Base-by-base conservation (phyloP, 2,329 filamentous ascomycete species). In the Trichoderma hamatum region DNA sequence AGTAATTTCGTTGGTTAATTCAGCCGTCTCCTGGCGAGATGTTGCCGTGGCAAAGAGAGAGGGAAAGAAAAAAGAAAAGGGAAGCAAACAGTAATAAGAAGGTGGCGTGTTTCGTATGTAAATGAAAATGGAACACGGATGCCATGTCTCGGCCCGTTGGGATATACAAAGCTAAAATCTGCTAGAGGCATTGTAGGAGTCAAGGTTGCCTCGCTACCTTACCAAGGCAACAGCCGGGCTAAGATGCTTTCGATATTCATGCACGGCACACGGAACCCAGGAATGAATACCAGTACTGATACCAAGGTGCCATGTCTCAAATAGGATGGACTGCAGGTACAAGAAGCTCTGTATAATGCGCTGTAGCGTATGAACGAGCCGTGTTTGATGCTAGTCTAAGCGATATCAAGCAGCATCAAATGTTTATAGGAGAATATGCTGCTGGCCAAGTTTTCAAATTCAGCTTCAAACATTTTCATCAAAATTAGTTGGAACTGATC, bases 101-200 rank as follows among this genome's bases (percentile, higher is more conserved):
- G 21, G 54, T 51, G 58, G 39, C 54, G 63, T 39, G 52, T 67
- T 67, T 67, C 63, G 63, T 51, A 24, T 59, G 63, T 21, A 67
- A 67, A 67, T 67, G 63, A 67, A 59, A 67, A 67, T 67, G 63
- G 63, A 67, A 67, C 63, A 67, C 63, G 63, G 63, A 59, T 58
- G 63, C 36, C 52, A 58, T 67, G 63, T 67, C 63, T 67, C 63
- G 63, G 63, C 54, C 63, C 54, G 36, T 58, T 67, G 63, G 63
- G 63, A 51, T 32, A 59, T 59, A 32, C 54, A 59, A 63, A 55
- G 62, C 34, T 65, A 36, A 55, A 54, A 64, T 26, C 10, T 56
- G 28, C 52, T 26, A 49, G 14, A 65, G 16, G n/a, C 26, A 49
- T 32, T 34, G 32, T 26, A 28, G 51, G 28, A 56, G 30, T 16